A percentile compares a stretch with the other conserved stretches of the same genome.
phyloP scores from a whole-genome alignment of 2,329 filamentous ascomycete genomes.

The Emmonsiellopsis sp. region DNA sequence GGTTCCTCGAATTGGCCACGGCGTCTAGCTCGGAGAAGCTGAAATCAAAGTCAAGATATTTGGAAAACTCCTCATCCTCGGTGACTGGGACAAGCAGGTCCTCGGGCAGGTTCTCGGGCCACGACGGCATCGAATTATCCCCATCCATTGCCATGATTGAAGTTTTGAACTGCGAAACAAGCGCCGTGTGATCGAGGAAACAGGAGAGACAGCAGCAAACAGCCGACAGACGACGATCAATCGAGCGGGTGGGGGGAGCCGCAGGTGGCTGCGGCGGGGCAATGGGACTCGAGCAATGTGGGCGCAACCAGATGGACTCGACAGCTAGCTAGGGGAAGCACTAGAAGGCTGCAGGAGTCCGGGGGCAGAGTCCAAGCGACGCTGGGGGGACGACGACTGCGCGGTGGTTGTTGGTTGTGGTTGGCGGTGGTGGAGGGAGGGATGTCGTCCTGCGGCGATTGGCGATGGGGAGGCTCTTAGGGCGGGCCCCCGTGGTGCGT shows the following conservation, averaged over 20 bases:
- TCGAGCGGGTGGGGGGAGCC: constrained; percentile 3
- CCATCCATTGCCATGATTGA: constrained; percentile 25
- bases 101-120: constrained; percentile 31
- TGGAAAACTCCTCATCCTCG: constrained; percentile 41
- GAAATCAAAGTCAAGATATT: constrained; percentile 40
- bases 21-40: constrained; percentile 34
- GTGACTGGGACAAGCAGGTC: constrained; percentile 29
- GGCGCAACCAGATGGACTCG: not conserved
- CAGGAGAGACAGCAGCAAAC: not conserved
- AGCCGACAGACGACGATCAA: not conserved
- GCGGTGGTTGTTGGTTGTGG: no score
- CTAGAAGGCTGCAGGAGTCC: no score
- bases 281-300: not conserved
- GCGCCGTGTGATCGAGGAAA: not conserved
- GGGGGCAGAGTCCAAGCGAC: no score
- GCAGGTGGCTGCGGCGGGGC: constrained; percentile 13
- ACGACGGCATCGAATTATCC: constrained; percentile 26
- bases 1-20: constrained; percentile 27
- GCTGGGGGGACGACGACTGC: no score
- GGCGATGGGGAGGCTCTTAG: no score
- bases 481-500: no score
- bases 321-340: not conserved
- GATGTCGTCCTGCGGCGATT: no score
- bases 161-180: not conserved
- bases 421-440: no score